Evolutionary conservation across 306 rosid species (phyloP).

Genomic region (Pueraria montana): DNA sequence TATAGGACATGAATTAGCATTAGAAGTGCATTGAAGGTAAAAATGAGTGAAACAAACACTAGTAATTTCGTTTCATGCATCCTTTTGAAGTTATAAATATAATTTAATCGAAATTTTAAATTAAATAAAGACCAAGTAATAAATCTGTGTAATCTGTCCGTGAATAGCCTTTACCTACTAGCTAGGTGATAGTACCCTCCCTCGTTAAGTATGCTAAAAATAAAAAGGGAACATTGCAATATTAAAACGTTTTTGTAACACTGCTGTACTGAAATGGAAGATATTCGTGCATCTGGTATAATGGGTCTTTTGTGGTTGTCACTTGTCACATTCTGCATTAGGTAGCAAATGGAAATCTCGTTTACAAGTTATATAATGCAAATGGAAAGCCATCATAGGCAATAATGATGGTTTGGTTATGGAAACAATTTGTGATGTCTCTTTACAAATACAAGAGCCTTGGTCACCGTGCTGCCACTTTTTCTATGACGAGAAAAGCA

Average conservation of each 20-base stretch:
- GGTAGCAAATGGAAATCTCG: background rate
- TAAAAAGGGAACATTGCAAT: background rate
- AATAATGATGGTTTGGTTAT: background rate
- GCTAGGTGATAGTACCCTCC: background rate
- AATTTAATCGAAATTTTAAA: background rate
- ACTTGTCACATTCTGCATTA: too few species aligned
- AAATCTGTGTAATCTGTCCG: background rate
- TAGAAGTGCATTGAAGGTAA: background rate
- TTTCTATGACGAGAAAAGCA: conserved; percentile 34
- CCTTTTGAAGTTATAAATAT: background rate
- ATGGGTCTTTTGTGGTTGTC: too few species aligned
- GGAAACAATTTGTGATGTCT: background rate
- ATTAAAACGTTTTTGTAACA: too few species aligned
- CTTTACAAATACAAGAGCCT: too few species aligned
- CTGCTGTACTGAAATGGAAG: too few species aligned
- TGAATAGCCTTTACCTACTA: background rate
- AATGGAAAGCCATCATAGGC: conserved; percentile 30
- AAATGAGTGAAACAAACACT: background rate
- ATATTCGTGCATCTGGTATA: too few species aligned
- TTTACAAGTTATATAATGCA: background rate
- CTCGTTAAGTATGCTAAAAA: background rate
- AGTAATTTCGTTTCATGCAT: background rate
- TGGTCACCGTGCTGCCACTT: background rate
- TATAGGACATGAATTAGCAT: background rate
- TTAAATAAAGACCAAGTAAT: background rate